Evolutionary conservation across 228 moss, liverwort and hornwort species (phyloP).

Genomic region (Sphagnum fallax): DNA sequence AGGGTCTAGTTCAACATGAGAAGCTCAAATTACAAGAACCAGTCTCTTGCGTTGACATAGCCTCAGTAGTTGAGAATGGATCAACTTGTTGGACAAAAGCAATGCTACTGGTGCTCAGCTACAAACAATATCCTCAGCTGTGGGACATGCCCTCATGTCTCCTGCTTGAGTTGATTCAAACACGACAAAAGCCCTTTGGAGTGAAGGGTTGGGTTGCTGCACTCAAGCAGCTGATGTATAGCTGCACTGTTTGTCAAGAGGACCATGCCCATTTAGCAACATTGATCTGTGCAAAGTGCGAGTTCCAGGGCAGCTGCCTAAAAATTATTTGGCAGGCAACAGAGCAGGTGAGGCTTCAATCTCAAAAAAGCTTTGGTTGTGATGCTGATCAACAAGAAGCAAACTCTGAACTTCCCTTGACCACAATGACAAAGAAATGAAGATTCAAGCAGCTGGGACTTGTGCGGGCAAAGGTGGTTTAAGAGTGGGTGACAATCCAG

Average conservation of each 20-base stretch:
- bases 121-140: constrained; percentile 34
- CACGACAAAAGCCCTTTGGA: constrained; percentile 45
- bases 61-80: constrained; percentile 16
- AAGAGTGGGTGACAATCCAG: neutral
- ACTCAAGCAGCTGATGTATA: constrained; percentile 25
- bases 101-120: constrained; percentile 48
- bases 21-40: constrained; percentile 35
- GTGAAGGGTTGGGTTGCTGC: constrained; percentile 62
- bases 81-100: constrained; percentile 2
- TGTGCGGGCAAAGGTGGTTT: neutral
- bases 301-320: neutral
- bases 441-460: neutral
- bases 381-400: too few species aligned
- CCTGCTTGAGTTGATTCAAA: constrained; percentile 56
- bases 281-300: constrained; percentile 9
- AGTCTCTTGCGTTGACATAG: constrained; percentile 26
- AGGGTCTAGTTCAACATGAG: constrained; percentile 38
- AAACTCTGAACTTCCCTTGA: neutral
- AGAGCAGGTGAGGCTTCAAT: constrained; percentile 1
- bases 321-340: constrained; percentile 2
- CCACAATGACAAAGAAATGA: neutral
- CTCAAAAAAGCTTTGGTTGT: neutral
- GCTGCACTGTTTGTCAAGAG: constrained; percentile 46
- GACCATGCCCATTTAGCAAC: constrained; percentile 2
- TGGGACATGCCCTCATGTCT: constrained; percentile 39